Evolutionary conservation across 331 rosid genomes (phyloP).

Genomic region (Rosa hybrid): DNA sequence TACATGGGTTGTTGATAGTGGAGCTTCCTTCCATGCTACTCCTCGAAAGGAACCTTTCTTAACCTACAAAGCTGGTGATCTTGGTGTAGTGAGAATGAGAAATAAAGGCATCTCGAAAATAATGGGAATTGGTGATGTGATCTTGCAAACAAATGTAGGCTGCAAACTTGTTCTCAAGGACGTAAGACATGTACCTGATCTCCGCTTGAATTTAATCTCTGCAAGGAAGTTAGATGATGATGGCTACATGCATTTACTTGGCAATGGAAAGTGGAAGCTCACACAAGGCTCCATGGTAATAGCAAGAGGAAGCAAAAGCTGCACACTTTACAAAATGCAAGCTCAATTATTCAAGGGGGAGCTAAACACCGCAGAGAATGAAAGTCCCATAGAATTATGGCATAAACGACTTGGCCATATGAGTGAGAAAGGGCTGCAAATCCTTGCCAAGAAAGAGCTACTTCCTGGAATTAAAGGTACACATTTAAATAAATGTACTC

Average conservation of each 20-base stretch:
- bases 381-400: not conserved
- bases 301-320: not conserved
- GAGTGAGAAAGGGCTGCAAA: not conserved
- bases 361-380: not conserved
- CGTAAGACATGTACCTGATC: not conserved
- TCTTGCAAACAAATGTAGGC: not conserved
- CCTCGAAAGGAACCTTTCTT: not conserved
- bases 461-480: not conserved
- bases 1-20: not conserved
- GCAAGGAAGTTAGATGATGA: not conserved
- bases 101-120: not conserved
- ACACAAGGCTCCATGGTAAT: not conserved
- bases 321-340: not conserved
- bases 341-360: not conserved
- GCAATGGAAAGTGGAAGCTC: not conserved
- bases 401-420: not conserved
- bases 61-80: not conserved
- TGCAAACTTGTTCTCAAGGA: not conserved
- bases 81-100: not conserved
- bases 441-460: not conserved
- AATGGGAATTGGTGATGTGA: not conserved
- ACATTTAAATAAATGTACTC: not conserved
- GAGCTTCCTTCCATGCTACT: not conserved
- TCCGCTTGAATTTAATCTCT: not conserved
- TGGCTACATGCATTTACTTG: not conserved